phyloP scores from a whole-genome alignment of 2,329 filamentous ascomycete species.

The Aspergillus terreus region DNA sequence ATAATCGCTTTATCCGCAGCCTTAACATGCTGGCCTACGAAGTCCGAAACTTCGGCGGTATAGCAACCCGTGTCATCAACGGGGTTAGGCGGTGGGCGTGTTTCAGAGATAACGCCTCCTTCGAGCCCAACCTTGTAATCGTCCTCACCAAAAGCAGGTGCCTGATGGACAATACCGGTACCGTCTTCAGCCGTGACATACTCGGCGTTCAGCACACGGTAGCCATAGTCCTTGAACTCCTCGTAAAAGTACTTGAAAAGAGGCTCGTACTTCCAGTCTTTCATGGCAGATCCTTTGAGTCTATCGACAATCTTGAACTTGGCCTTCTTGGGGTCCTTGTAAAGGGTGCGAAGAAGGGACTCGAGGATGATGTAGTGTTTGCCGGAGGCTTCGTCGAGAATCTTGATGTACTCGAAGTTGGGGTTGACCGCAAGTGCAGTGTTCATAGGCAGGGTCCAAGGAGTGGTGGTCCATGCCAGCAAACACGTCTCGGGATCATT shows the following conservation, averaged over 20 bases:
- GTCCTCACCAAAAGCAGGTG: constrained; percentile 91
- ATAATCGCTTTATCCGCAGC: constrained; percentile 90
- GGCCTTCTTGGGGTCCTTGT: constrained; percentile 94
- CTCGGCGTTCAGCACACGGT: constrained; percentile 74
- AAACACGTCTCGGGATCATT: constrained; percentile 71
- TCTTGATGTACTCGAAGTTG: constrained; percentile 82
- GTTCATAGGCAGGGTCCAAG: constrained; percentile 81
- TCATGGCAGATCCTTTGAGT: constrained; percentile 77
- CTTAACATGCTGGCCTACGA: constrained; percentile 85
- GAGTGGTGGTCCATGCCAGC: constrained; percentile 86
- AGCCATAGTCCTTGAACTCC: constrained; percentile 79
- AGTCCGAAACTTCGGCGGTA: constrained; percentile 72
- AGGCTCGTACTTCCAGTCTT: constrained; percentile 84
- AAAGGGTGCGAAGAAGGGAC: constrained; percentile 73
- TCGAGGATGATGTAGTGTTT: constrained; percentile 85
- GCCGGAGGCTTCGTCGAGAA: constrained; percentile 74
- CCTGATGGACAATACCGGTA: constrained; percentile 90
- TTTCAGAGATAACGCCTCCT: constrained; percentile 71
- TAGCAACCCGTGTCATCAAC: constrained; percentile 82
- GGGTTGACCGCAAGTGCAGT: constrained; percentile 73
- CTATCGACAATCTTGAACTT: constrained; percentile 81
- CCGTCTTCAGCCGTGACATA: constrained; percentile 89
- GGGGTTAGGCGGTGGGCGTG: constrained; percentile 79
- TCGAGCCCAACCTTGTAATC: constrained; percentile 83
- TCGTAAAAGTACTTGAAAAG: constrained; percentile 88